Base-by-base conservation (phyloP, 2,329 filamentous ascomycete genomes). In the Rutstroemia sp. region DNA sequence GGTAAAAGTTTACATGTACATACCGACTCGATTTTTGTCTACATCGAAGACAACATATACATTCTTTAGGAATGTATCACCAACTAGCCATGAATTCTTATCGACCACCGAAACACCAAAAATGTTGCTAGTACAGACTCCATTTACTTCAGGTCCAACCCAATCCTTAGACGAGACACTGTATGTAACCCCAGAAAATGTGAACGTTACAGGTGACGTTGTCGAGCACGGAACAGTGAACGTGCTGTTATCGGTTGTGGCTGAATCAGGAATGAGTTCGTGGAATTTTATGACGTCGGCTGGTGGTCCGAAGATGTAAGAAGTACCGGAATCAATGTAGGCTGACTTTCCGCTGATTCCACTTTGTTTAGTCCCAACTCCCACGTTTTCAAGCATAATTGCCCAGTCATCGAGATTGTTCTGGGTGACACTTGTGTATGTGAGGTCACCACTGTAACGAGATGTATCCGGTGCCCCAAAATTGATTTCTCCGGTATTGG, bases 21-120 rank as follows among this genome's bases (percentile, higher is more conserved):
- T 69, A 80, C 86, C 87, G 61, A 91, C 81, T 52, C 79, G 79
- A 45, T 71, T 72, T 61, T 83, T 67, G 60, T 92, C 90, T 53
- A 81, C 82, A 69, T 96, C 91, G 69, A 95, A 95, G 23, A 94
- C 85, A 1, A 83, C 77, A 68, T 95, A 95, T 16, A 95, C 90
- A 64, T 95, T 95, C 74, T 95, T 95, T 59, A 96, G 73, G 65
- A 95, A 95, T 0, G 87, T 82, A 62, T 91, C 90, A 2, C 91
- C 91, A 1, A 95, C 72, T n/a, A 96, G 76, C 90, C 90, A 95
- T 64, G 75, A 61, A n/a, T 56, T 63, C 12, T 14, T 45, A 14
- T 60, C 77, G 48, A 90, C 84, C 14, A 88, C 82, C 67, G 86
- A 80, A 25, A 83, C 78, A 1, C 87, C 88, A 53, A 90, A 85